Percentiles rank a stretch among this genome's conserved stretches.
Conservation (phyloP, 106 monocot species). For the Dactylorhiza incarnata region DNA sequence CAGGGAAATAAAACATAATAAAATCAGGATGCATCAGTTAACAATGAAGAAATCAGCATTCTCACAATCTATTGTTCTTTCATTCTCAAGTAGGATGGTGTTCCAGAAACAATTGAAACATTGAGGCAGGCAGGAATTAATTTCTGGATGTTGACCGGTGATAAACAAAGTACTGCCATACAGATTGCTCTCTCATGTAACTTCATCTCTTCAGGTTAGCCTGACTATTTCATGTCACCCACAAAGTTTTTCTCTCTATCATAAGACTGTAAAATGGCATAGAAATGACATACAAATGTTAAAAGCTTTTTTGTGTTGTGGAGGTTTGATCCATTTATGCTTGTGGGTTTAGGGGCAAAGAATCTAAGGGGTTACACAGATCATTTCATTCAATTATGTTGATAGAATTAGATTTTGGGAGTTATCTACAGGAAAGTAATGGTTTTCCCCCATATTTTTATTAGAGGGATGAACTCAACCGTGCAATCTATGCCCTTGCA, state of each 20-base stretch:
- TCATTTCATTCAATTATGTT: too few relatives aligned
- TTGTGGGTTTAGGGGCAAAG: too few relatives aligned
- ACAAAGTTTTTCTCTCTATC: background rate
- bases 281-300: too few relatives aligned
- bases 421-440: too few relatives aligned
- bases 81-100: constrained; percentile 62
- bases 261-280: background rate
- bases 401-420: too few relatives aligned
- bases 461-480: too few relatives aligned
- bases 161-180: constrained; percentile 94
- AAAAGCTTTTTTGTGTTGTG: too few relatives aligned
- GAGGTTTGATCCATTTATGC: too few relatives aligned
- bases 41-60: background rate
- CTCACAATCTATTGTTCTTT: background rate
- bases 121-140: constrained; percentile 89
- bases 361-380: too few relatives aligned
- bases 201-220: constrained; percentile 82
- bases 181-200: constrained; percentile 94
- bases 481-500: too few relatives aligned
- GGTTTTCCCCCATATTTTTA: too few relatives aligned
- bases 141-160: constrained; percentile 99
- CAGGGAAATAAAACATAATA: too few relatives aligned
- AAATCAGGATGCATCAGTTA: background rate
- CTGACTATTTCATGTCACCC: background rate
- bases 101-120: constrained; percentile 89